Percentiles rank a stretch among this genome's conserved stretches.
These are phyloP conservation scores for Cucurbita argyrosperma DNA, from an alignment of 306 rosid species.

Conservation along the genomic window DNA sequence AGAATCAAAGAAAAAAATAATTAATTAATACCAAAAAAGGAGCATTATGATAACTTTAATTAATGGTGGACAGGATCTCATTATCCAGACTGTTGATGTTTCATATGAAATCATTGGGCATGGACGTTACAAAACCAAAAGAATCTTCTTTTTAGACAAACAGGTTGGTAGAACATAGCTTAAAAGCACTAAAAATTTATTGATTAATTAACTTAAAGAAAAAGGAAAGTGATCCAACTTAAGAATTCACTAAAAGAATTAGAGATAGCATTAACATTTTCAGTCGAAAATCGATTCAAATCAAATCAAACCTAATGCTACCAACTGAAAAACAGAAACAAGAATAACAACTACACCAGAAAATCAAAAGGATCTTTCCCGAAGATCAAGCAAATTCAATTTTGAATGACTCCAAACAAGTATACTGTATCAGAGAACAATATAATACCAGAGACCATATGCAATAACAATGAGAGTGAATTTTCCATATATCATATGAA, in stretches of 20 bases:
- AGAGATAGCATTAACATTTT: not conserved
- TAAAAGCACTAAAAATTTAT: not conserved
- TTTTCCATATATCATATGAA: not conserved
- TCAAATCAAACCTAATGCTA: not conserved
- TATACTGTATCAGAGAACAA: not conserved
- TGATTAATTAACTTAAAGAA: not conserved
- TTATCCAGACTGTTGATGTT: conserved; percentile 1
- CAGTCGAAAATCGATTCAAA: not conserved
- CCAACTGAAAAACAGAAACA: not conserved
- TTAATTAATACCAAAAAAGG: not conserved
- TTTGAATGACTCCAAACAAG: not conserved
- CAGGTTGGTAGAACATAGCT: not conserved
- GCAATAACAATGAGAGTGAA: not conserved
- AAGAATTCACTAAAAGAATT: not conserved
- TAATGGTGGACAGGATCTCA: not conserved
- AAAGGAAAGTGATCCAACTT: not conserved
- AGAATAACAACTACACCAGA: not conserved
- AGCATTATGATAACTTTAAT: not conserved
- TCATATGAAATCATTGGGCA: not conserved
- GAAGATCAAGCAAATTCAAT: not conserved
- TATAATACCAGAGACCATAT: not conserved
- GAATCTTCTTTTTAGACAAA: not conserved
- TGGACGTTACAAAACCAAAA: not conserved
- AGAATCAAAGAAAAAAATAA: not conserved
- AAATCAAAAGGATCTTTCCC: not conserved